A percentile compares a stretch with the other conserved stretches of the same genome.
phyloP scores from a whole-genome alignment of 2,329 filamentous ascomycete species.

The Fusarium praegraminearum region DNA sequence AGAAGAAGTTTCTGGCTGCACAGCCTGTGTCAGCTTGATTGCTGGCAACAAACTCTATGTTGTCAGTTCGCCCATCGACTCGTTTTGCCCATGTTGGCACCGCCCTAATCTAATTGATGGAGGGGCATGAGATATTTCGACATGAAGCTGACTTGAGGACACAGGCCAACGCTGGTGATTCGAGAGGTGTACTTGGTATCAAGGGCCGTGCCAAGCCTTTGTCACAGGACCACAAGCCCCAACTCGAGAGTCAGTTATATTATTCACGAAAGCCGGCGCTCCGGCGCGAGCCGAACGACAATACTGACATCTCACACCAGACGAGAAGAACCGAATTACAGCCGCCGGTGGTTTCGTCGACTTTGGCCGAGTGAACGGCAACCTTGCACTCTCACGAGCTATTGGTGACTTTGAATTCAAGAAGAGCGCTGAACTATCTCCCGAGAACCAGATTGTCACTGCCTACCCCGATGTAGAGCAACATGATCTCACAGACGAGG shows the following conservation, averaged over 20 bases:
- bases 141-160: conserved; percentile 32
- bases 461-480: conserved; percentile 94
- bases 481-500: conserved; percentile 90
- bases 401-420: conserved; percentile 99
- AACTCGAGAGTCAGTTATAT: conserved; percentile 85
- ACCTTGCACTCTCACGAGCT: conserved; percentile 93
- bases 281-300: conserved; percentile 31
- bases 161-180: conserved; percentile 97
- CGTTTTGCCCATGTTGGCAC: conserved; percentile 26
- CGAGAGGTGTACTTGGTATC: conserved; percentile 91
- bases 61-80: conserved; percentile 69
- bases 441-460: conserved; percentile 99
- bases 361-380: conserved; percentile 98
- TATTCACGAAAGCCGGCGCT: conserved; percentile 2
- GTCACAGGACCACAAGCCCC: conserved; percentile 99
- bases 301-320: conserved; percentile 59
- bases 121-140: conserved; percentile 29
- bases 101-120: conserved; percentile 29
- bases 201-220: conserved; percentile 97
- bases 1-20: conserved; percentile 98
- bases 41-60: conserved; percentile 94
- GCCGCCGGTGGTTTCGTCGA: conserved; percentile 98
- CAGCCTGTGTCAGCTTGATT: conserved; percentile 90
- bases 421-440: conserved; percentile 95
- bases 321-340: conserved; percentile 94